A percentile compares a stretch with the other conserved stretches of the same genome.
phyloP scores from a whole-genome alignment of 805 yeast species.

The Wickerhamiella kazuoi region DNA sequence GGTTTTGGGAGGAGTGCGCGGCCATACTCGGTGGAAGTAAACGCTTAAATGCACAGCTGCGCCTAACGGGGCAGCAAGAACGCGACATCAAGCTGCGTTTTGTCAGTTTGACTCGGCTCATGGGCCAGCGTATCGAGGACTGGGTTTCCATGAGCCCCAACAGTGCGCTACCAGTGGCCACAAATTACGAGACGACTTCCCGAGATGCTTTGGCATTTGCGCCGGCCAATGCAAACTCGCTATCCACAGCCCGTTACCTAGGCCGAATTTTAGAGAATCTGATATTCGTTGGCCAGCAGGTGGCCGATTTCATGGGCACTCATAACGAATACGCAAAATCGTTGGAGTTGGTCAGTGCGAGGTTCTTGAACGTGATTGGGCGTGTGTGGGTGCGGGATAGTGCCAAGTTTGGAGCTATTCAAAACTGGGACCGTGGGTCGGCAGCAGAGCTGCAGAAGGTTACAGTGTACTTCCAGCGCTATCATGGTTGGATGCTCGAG shows the following conservation, averaged over 20 bases:
- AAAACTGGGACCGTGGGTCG: slow-evolving; percentile 24
- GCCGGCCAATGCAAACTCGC: slow-evolving; percentile 48
- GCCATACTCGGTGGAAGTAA: slow-evolving; percentile 6
- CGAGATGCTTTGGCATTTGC: slow-evolving; percentile 28
- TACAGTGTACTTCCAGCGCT: slow-evolving; percentile 26
- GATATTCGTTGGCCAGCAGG: slow-evolving; percentile 1
- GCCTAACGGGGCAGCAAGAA: slow-evolving; percentile 4
- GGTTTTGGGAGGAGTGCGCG: slow-evolving; percentile 14
- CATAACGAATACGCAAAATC: slow-evolving; percentile 4
- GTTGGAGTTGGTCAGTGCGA: slow-evolving; percentile 21
- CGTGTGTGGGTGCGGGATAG: slow-evolving; percentile 36
- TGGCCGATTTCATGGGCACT: slow-evolving; percentile 4
- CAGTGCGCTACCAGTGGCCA: slow-evolving; percentile 7
- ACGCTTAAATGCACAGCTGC: slow-evolving; percentile 1
- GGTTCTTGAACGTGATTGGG: slow-evolving; percentile 31
- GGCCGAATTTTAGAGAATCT: slow-evolving; percentile 30
- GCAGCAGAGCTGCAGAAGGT: slow-evolving; percentile 21
- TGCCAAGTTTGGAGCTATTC: slow-evolving; percentile 21
- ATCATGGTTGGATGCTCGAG: slow-evolving; percentile 18
- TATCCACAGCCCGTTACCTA: slow-evolving; percentile 38
- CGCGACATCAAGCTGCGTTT: slow-evolving; percentile 1
- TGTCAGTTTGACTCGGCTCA: not conserved
- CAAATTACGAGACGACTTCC: slow-evolving; percentile 4
- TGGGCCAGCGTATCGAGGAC: not conserved
- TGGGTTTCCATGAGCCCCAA: not conserved